phyloP scores from a whole-genome alignment of 2,329 filamentous ascomycete genomes.

The Colletotrichum viniferum region DNA sequence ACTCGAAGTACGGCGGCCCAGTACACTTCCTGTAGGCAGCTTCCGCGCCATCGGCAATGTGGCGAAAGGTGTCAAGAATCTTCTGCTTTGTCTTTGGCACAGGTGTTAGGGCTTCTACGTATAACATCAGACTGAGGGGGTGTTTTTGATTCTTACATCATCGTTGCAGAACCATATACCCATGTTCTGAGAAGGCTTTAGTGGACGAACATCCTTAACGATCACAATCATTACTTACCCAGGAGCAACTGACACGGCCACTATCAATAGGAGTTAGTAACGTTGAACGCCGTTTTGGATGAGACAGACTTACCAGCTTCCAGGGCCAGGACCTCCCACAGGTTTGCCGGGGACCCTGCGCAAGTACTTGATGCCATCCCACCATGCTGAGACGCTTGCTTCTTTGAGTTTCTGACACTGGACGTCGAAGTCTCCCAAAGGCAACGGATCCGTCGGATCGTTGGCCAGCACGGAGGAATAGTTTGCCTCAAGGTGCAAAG shows the following conservation, averaged over 20 bases:
- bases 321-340: not conserved
- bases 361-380: not conserved
- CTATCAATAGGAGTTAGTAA: not conserved
- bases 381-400: not conserved
- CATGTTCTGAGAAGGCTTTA: not conserved
- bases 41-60: not conserved
- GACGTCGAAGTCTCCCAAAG: not conserved
- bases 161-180: not conserved
- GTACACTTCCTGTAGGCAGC: not conserved
- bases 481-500: not conserved
- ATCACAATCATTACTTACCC: not conserved
- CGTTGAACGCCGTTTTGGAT: not conserved
- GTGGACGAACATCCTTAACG: not conserved
- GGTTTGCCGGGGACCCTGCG: not conserved
- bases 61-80: not conserved
- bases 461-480: not conserved
- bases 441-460: not conserved
- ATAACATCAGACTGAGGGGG: not conserved
- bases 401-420: not conserved
- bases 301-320: not conserved
- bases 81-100: not conserved
- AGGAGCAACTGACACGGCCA: not conserved
- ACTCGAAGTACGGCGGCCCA: not conserved
- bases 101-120: not conserved
- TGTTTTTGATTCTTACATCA: not conserved